phyloP scores from a whole-genome alignment of 306 rosid genomes.

The Quercus ilex region DNA sequence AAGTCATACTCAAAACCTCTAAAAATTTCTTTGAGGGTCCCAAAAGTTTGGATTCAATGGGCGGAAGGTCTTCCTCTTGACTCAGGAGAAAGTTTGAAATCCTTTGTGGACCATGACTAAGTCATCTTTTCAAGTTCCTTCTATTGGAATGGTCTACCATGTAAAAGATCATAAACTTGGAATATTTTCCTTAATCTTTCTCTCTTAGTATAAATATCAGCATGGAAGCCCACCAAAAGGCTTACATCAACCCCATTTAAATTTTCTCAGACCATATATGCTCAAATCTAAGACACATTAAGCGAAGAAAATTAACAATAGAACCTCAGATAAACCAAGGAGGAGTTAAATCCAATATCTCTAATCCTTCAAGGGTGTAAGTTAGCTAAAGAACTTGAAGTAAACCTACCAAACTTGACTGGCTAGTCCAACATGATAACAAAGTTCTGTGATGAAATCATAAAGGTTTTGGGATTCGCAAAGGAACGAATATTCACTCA shows the following conservation, averaged over 20 bases:
- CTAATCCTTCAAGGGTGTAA: conserved; percentile 41
- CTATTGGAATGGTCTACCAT: conserved; percentile 22
- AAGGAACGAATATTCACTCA: conserved; percentile 15
- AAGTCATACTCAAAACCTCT: conserved; percentile 18
- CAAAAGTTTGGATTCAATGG: conserved; percentile 38
- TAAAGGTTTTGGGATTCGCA: conserved; percentile 23
- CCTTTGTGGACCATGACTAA: conserved; percentile 48
- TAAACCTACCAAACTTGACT: conserved; percentile 28
- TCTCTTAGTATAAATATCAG: conserved; percentile 1
- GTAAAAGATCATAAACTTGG: conserved; percentile 22
- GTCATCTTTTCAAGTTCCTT: conserved; percentile 36
- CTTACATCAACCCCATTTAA: conserved; percentile 6
- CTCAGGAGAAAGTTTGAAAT: conserved; percentile 32
- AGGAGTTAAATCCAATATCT: conserved; percentile 14
- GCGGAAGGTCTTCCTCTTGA: conserved; percentile 45
- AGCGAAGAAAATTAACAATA: not conserved
- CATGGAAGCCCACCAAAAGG: conserved; percentile 27
- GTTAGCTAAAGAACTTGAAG: conserved; percentile 39
- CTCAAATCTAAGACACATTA: conserved; percentile 12
- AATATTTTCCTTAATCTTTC: not conserved
- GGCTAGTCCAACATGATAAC: conserved; percentile 30
- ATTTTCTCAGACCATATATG: not conserved
- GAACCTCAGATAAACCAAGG: conserved; percentile 30
- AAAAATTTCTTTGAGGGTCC: conserved; percentile 27
- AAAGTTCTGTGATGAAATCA: conserved; percentile 40